Percentiles rank a stretch among this genome's conserved stretches.
Evolutionary conservation across 176 grass and related monocot genomes (phyloP).

Genomic region (Phragmites australis): DNA sequence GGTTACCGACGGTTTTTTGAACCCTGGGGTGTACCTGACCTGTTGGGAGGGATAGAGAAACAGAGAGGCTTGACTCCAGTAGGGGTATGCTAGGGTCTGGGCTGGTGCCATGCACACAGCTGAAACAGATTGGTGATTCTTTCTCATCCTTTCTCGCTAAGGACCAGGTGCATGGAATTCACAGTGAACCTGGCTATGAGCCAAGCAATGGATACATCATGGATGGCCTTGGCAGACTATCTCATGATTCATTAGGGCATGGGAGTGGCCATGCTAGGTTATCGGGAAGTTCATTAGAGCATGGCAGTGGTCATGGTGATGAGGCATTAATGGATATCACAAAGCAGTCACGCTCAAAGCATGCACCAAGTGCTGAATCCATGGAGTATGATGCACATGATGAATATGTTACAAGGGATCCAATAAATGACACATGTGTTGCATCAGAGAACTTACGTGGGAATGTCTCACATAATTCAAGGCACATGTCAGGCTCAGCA

Average conservation of each 20-base stretch:
- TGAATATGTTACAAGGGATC: constrained; percentile 30
- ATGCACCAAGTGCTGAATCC: constrained; percentile 24
- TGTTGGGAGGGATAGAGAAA: constrained; percentile 39
- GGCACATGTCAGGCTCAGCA: constrained; percentile 37
- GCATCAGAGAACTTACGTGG: constrained; percentile 46
- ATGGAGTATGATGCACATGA: constrained; percentile 38
- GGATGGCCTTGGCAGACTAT: constrained; percentile 42
- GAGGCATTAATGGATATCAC: constrained; percentile 33
- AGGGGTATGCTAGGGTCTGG: constrained; percentile 41
- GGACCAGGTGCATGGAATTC: constrained; percentile 24
- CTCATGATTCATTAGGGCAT: constrained; percentile 35
- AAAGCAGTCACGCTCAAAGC: constrained; percentile 37
- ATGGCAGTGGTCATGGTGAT: constrained; percentile 6
- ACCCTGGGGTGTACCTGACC: too few species aligned
- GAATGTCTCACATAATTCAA: constrained; percentile 47
- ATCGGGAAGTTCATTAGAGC: constrained; percentile 39
- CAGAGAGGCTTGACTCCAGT: constrained; percentile 42
- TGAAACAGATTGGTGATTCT: constrained; percentile 50
- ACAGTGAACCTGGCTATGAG: constrained; percentile 22
- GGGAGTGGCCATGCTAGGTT: constrained; percentile 41
- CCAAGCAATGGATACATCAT: constrained; percentile 26
- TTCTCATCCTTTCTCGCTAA: constrained; percentile 52
- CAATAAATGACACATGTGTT: constrained; percentile 37
- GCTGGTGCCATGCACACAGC: constrained; percentile 15
- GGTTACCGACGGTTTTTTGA: too few species aligned